phyloP scores from a whole-genome alignment of 805 yeast genomes.

The Nakazawaea anatomiae region DNA sequence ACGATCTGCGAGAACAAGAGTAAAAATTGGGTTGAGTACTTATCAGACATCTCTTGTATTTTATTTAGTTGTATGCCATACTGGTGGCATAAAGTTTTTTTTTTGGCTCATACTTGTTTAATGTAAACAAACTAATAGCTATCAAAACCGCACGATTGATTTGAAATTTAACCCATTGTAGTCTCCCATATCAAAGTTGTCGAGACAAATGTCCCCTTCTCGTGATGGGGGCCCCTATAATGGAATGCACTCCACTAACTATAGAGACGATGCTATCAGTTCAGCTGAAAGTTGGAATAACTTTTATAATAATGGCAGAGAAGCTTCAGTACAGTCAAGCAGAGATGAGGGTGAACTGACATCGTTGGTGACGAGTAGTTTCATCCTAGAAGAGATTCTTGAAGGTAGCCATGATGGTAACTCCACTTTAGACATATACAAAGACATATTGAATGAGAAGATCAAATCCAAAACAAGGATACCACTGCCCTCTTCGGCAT shows the following conservation, averaged over 20 bases:
- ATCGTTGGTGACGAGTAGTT: not conserved
- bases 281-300: not conserved
- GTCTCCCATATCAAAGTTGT: not conserved
- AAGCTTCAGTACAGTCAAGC: too few relatives aligned
- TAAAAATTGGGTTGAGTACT: constrained; percentile 22
- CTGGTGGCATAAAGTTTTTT: too few relatives aligned
- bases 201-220: not conserved
- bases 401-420: not conserved
- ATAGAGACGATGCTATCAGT: not conserved
- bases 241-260: not conserved
- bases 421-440: constrained; percentile 5
- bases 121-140: not conserved
- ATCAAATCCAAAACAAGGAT: constrained; percentile 7
- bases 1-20: constrained; percentile 24
- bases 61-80: not conserved
- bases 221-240: not conserved
- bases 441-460: constrained; percentile 7
- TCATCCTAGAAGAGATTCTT: constrained; percentile 4
- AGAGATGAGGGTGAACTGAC: not conserved
- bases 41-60: constrained; percentile 7
- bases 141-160: not conserved
- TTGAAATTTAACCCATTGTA: not conserved
- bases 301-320: not conserved
- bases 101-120: too few relatives aligned
- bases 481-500: not conserved